phyloP scores from a whole-genome alignment of 2,329 filamentous ascomycete genomes.

The Fonsecaea erecta region DNA sequence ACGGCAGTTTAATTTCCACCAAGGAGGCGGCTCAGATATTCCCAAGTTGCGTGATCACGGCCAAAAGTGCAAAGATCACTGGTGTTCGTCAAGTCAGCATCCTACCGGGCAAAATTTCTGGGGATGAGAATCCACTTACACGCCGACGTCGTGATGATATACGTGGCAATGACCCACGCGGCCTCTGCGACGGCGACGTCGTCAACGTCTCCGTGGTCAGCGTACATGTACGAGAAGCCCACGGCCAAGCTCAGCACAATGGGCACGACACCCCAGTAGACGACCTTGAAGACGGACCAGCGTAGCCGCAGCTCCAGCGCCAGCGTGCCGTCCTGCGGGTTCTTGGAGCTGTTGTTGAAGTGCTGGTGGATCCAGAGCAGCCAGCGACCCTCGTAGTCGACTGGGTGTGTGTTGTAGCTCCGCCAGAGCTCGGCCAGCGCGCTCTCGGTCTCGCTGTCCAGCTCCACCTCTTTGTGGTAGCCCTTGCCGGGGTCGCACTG shows the following conservation, averaged over 20 bases:
- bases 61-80: conserved; percentile 26
- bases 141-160: conserved; percentile 24
- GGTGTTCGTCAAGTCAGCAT: neutral
- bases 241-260: conserved; percentile 22
- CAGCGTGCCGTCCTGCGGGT: conserved; percentile 17
- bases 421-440: conserved; percentile 24
- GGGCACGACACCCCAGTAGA: conserved; percentile 21
- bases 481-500: conserved; percentile 23
- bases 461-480: conserved; percentile 21
- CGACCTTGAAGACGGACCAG: conserved; percentile 25
- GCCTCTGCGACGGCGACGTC: conserved; percentile 24
- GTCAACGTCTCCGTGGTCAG: conserved; percentile 25
- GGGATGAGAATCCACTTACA: conserved; percentile 9
- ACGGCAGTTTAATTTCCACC: neutral
- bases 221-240: conserved; percentile 27
- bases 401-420: conserved; percentile 18
- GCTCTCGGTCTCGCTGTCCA: conserved; percentile 18
- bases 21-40: conserved; percentile 13
- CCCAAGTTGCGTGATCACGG: conserved; percentile 26
- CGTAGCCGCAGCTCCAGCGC: conserved; percentile 18
- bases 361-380: conserved; percentile 27
- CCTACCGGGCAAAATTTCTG: neutral
- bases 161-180: conserved; percentile 24
- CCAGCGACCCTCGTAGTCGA: conserved; percentile 27
- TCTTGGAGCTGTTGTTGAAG: conserved; percentile 26